Base-by-base conservation (phyloP, 176 grass and related monocot species). In the Rhynchospora breviuscula region DNA sequence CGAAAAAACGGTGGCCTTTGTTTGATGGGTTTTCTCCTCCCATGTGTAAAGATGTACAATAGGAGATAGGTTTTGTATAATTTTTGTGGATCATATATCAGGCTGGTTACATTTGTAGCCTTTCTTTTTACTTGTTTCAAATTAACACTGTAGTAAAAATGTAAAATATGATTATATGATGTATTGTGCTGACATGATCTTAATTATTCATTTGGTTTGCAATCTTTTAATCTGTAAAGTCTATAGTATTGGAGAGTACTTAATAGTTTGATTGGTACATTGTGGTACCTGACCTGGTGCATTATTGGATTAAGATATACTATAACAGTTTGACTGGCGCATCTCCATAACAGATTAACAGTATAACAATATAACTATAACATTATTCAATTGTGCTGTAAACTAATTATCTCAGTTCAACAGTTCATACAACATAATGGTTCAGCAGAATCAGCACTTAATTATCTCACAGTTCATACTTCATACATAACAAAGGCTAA, bases 81-180 rank as follows among this genome's bases (percentile, higher is more conserved):
- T 48, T 65, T 29, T 63, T 63, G 8, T 62, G 29, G 7, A 15
- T 10, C 35, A 51, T 35, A 21, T 79, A 21, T 58, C 47, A 43
- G 17, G 2, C 7, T 0, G 43, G 17, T 81, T 81, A 21, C 59
- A 62, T 44, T 29, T 63, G 45, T 56, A 80, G 54, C 51, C 78
- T 59, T 84, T 84, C 0, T 29, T 29, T 29, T 29, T 49, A 84
- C 60, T 84, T 47, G 82, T 19, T 60, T 23, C 73, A 29, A 81
- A 81, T 29, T 29, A 29, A 29, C 29, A 7, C 10, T 51, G 46
- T 67, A 40, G 7, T 8, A 82, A 74, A 49, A 82, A 48, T 67
- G 45, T n/a, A 82, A 48, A 11, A 53, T 5, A 14, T 52, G 51
- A 26, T 75, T 21, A 53, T 5, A 14, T 52, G 51, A 26, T 75